Evolutionary conservation across 2,329 filamentous ascomycete species (phyloP).

Genomic region (Verticillium nubilum): DNA sequence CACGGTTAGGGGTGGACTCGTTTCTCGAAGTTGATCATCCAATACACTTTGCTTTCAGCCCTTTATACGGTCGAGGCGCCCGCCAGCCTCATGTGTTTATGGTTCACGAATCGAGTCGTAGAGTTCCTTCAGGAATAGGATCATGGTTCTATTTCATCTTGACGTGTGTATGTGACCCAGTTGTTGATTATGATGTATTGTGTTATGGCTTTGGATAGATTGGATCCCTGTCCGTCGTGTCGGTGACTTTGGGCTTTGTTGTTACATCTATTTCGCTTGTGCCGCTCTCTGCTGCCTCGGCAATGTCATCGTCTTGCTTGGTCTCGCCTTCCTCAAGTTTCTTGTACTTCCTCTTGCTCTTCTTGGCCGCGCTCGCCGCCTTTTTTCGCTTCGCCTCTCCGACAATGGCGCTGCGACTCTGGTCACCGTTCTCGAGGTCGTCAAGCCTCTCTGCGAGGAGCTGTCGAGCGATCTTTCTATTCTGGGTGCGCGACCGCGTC

Average conservation of each 20-base stretch:
- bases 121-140: constrained; percentile 10
- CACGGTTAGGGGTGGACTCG: constrained; percentile 41
- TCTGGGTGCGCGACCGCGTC: constrained; percentile 80
- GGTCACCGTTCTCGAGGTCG: constrained; percentile 63
- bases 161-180: constrained; percentile 12
- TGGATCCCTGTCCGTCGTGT: neutral
- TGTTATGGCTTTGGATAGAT: neutral
- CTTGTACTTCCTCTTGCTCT: constrained; percentile 74
- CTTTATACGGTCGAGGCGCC: constrained; percentile 10
- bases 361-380: constrained; percentile 74
- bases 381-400: constrained; percentile 58
- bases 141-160: constrained; percentile 18
- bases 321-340: constrained; percentile 48
- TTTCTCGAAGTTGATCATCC: constrained; percentile 52
- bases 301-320: neutral
- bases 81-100: constrained; percentile 13
- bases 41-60: constrained; percentile 41
- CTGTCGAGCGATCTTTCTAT: constrained; percentile 76
- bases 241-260: neutral
- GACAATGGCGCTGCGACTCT: constrained; percentile 61
- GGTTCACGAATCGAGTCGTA: constrained; percentile 1
- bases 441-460: constrained; percentile 74
- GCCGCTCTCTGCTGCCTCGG: constrained; percentile 3
- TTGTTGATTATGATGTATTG: neutral
- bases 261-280: neutral